Evolutionary conservation across 305 asterid species (phyloP).

Genomic region (Fraxinus platypoda): DNA sequence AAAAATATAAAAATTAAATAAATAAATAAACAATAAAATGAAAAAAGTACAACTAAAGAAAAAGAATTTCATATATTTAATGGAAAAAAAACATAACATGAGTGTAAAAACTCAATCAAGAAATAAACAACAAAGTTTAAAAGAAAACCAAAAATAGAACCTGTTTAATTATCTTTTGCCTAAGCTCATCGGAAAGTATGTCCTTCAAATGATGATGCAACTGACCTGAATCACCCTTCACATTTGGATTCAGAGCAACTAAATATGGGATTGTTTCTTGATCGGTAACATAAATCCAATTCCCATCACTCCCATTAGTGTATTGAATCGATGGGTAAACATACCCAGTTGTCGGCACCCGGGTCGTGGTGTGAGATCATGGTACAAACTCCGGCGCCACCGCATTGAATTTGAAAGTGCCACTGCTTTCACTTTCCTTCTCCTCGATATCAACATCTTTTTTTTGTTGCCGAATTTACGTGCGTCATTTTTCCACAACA

Average conservation of each 20-base stretch:
- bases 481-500: constrained; percentile 11
- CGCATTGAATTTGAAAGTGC: constrained; percentile 62
- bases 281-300: constrained; percentile 61
- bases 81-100: too few relatives aligned
- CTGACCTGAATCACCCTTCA: constrained; percentile 6
- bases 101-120: neutral
- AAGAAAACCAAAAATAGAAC: constrained; percentile 20
- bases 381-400: constrained; percentile 87
- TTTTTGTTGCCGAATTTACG: neutral
- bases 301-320: constrained; percentile 42
- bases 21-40: too few relatives aligned
- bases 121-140: neutral
- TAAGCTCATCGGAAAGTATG: constrained; percentile 55
- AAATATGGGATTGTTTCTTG: constrained; percentile 44
- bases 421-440: constrained; percentile 5
- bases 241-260: constrained; percentile 29
- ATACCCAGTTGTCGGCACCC: constrained; percentile 51
- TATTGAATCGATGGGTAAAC: constrained; percentile 61
- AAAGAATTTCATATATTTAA: too few relatives aligned
- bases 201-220: constrained; percentile 32
- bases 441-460: neutral
- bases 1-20: too few relatives aligned
- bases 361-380: constrained; percentile 24
- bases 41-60: too few relatives aligned
- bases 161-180: constrained; percentile 73